Evolutionary conservation across 1,139 yeast genomes (phyloP), one percentile per base, ranked within the genome.

Genomic region (Magnusiomyces clavatus): DNA sequence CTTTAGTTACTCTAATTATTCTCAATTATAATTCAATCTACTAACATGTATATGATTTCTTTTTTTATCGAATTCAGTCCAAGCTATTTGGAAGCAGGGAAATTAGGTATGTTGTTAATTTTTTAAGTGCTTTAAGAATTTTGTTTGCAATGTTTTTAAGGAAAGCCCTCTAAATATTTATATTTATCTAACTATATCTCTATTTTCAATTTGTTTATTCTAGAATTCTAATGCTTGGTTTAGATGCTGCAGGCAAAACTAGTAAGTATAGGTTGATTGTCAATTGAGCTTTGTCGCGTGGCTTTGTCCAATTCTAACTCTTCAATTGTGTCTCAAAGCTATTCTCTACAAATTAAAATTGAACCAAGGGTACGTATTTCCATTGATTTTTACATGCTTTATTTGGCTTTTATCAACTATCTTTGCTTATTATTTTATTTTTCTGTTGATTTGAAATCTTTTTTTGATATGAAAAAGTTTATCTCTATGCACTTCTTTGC

Each of bases 241-340:
- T 89, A 58, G 96, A 88, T 67, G 87, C 88, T 60, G 96, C 96
- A 3, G 96, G 96, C 49, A 88, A 88, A 68, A 88, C 96, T 13
- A 86, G 85, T 72, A 66, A 55, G 74, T 69, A 41, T 19, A n/a
- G 17, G 17, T 37, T 37, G 3, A 37, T 37, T 37, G 39, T 37
- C 39, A 24, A 24, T 24, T 24, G 31, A 24, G 4, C 31, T 24
- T 24, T 24, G 31, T 24, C 31, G 31, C 31, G 31, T 5, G 31
- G 8, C 31, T 24, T 8, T 24, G 31, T 24, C 31, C 8, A 8
- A 24, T 24, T 24, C 31, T 24, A 24, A 24, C 31, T 24, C 8
- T 24, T 24, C 8, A 24, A 24, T 24, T 20, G 31, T 31, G 29
- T 20, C 24, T 48, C 24, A 6, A 49, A 69, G 74, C 82, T 38